Evolutionary conservation across 2,329 filamentous ascomycete genomes (phyloP), one percentile per base, ranked within the genome.

Genomic region (Trichoderma afroharzianum): DNA sequence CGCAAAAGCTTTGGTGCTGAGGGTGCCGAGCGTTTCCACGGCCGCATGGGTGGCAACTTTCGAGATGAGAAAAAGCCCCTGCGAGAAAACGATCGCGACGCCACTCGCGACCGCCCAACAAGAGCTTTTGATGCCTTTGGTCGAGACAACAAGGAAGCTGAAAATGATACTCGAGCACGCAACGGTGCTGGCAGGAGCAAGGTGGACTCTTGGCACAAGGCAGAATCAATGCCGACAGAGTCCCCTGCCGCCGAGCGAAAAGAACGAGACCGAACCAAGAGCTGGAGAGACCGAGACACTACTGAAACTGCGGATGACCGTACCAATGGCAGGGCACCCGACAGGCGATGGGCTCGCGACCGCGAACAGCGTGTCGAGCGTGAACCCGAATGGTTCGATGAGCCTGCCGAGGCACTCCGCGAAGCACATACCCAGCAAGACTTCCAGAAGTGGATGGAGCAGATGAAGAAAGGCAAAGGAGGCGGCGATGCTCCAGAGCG

Each of bases 401-500:
- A 91, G 72, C 89, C 90, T 18, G 86, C 86, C 26, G 91, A 92
- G 72, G 91, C 93, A 66, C 89, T 91, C 76, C 84, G 88, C 43
- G 89, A 92, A 76, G 88, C 87, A 6, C 92, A 93, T 76, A 97
- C 94, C 1, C 91, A 93, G 77, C 94, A 97, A 78, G 95, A 98
- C 75, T 97, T 98, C 80, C 92, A 97, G 82, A 93, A 93, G 75
- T 98, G 95, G 90, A 97, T 97, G 86, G 93, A 97, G 76, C 88
- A 87, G 74, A 97, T 97, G 94, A 95, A 93, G 81, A 90, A 90
- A 50, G 87, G 88, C 73, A 88, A 86, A 76, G 82, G 79, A 72
- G 80, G 78, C 68, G 79, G 77, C 58, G 77, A 76, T 8, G 66
- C 79, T 62, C 73, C 78, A 5, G 74, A 76, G 39, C 69, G 72